These are phyloP conservation scores for Talaromyces sp. DNA, from an alignment of 2,329 filamentous ascomycete species.

Conservation along the genomic window DNA sequence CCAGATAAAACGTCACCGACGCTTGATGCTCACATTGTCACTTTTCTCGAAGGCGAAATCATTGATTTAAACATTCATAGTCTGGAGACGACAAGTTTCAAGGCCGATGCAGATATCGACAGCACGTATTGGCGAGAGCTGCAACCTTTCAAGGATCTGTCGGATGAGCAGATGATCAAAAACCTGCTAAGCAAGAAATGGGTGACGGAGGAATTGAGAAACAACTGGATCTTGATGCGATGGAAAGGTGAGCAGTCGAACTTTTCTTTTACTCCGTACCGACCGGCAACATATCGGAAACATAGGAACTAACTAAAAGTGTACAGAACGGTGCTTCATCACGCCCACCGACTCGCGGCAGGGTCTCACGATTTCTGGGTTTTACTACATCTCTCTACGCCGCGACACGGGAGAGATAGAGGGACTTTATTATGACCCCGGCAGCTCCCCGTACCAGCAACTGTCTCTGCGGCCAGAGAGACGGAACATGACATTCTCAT, in stretches of 20 bases:
- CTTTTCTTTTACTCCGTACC: neutral
- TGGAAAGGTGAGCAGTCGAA: slow-evolving; percentile 40
- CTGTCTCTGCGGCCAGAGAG: slow-evolving; percentile 38
- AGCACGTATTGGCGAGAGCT: slow-evolving; percentile 45
- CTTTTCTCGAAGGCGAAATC: slow-evolving; percentile 64
- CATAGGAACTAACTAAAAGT: neutral
- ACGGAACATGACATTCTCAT: slow-evolving; percentile 35
- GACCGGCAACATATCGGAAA: neutral
- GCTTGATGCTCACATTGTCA: slow-evolving; percentile 51
- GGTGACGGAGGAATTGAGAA: slow-evolving; percentile 35
- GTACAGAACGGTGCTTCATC: slow-evolving; percentile 44
- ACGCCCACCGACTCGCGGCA: slow-evolving; percentile 41
- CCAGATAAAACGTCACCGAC: slow-evolving; percentile 45
- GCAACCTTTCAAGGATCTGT: slow-evolving; percentile 42
- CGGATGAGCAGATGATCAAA: slow-evolving; percentile 39
- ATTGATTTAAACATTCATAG: slow-evolving; percentile 55
- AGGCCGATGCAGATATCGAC: slow-evolving; percentile 41
- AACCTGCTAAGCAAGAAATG: slow-evolving; percentile 41
- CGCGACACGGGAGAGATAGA: slow-evolving; percentile 42
- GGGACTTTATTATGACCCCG: slow-evolving; percentile 46
- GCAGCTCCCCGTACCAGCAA: slow-evolving; percentile 46
- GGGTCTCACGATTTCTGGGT: slow-evolving; percentile 46
- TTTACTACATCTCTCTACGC: slow-evolving; percentile 46
- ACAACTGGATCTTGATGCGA: slow-evolving; percentile 46
- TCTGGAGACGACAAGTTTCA: slow-evolving; percentile 43